Base-by-base conservation (phyloP, 2,329 filamentous ascomycete species). In the Colletotrichum liaoningense region DNA sequence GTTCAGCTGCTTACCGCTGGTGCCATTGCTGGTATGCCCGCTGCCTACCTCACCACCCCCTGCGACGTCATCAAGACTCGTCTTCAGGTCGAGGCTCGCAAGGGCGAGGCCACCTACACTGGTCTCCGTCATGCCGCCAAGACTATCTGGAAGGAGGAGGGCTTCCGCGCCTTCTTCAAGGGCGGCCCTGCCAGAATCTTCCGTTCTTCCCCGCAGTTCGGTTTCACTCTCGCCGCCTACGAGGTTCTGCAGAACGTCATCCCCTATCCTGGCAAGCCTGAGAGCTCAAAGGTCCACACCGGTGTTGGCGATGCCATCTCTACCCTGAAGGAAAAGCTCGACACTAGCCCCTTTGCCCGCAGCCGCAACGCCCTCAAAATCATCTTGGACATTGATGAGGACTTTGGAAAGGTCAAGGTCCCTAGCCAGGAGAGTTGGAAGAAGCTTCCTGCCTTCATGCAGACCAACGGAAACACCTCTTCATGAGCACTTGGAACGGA, bases 1-100 rank as follows among this genome's bases (percentile, higher is more conserved):
- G 74, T 98, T 52, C 96, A 98, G 85, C 93, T 99, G 69, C 89
- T 99, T 75, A 97, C 94, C 24, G 95, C 97, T 8, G 97, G 97
- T 86, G 97, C 97, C 73, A 98, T 99, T 76, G 94, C 94, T 38
- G 94, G 94, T 84, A 97, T 97, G 93, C 94, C 94, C 6, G 94
- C 94, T 5, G 94, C 94, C 8, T 99, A 99, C 86, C 89, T 99
- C 75, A 99, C 97, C 28, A 99, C 97, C 2, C 97, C 97, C 0
- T 98, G 94, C 86, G 97, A 99, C 81, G 97, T 99, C 75, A 98
- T 99, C 92, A 99, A 99, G 89, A 99, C 97, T 3, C 93, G 97
- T 82, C 89, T 99, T 73, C 97, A 99, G 84, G 97, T 99, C 72
- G 97, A 99, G 84, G 95, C 96, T 26, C 93, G 97, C 76, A 98